Evolutionary conservation across 495 filamentous ascomycete species (phyloP).

Genomic region (Aspergillus indologenus): DNA sequence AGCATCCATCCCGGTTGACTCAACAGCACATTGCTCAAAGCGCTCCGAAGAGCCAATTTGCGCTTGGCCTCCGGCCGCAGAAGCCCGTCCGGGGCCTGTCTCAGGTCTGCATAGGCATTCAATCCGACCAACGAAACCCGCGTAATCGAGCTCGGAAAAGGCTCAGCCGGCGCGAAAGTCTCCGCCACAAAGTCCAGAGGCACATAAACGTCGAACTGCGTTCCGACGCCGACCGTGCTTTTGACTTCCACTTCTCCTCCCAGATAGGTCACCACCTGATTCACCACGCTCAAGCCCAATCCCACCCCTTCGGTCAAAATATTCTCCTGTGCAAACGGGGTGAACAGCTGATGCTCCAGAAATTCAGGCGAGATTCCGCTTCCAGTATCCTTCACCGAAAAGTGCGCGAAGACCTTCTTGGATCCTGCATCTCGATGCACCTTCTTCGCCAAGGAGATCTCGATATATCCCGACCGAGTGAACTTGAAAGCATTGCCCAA

Average conservation of each 20-base stretch:
- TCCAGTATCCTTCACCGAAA: slow-evolving; percentile 63
- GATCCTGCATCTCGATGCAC: slow-evolving; percentile 17
- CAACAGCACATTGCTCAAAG: slow-evolving; percentile 30
- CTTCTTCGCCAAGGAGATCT: slow-evolving; percentile 45
- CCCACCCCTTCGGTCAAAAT: slow-evolving; percentile 63
- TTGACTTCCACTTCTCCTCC: slow-evolving; percentile 57
- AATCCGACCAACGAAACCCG: slow-evolving; percentile 32
- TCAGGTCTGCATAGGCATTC: slow-evolving; percentile 29
- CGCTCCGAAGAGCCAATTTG: slow-evolving; percentile 33
- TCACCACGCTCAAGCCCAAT: slow-evolving; percentile 66
- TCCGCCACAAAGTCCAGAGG: slow-evolving; percentile 28
- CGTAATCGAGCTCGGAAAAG: neutral
- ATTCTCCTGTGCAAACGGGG: slow-evolving; percentile 71
- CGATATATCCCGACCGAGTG: slow-evolving; percentile 56
- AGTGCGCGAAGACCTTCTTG: slow-evolving; percentile 25
- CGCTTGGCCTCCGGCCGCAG: slow-evolving; percentile 31
- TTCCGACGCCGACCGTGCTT: slow-evolving; percentile 55
- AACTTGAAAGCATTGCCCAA: slow-evolving; percentile 74
- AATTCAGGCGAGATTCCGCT: slow-evolving; percentile 68
- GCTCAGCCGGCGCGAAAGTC: neutral
- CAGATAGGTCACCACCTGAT: slow-evolving; percentile 59
- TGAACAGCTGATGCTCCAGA: slow-evolving; percentile 62
- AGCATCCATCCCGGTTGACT: slow-evolving; percentile 29
- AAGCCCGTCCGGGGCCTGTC: slow-evolving; percentile 24
- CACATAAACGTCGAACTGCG: slow-evolving; percentile 54